Evolutionary conservation across 257 asterid genomes (phyloP), one percentile per base, ranked within the genome.

Genomic region (Nicotiana sylvestris): DNA sequence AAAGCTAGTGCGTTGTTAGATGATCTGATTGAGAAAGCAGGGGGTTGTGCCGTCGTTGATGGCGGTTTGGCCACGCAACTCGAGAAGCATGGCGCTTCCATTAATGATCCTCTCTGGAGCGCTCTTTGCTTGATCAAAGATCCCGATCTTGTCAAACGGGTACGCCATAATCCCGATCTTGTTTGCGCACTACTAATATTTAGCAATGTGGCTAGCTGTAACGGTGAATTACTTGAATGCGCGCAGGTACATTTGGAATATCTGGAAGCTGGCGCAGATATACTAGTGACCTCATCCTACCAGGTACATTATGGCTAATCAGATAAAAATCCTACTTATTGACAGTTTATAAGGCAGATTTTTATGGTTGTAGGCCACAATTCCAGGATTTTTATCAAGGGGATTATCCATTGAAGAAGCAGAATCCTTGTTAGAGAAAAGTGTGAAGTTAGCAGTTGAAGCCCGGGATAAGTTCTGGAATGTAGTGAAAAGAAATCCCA

Each of bases 51-150:
- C 78, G 94, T 94, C 80, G 85, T 94, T 77, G 98, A 94, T 46
- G 97, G 98, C 13, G 97, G 98, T 64, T 92, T 94, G 82, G 93
- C 97, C 67, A 94, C 97, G 77, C 93, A 93, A 85, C 90, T 94
- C 3, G 93, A 93, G 88, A 85, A 29, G 27, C 96, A 91, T 68
- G 97, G 97, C 57, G 97, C 97, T 77, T 69, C 85, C 85, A 90
- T 94, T 61, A 87, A 94, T 68, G 98, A 94, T 82, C 97, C 98
- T 29, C 92, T 94, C 9, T 94, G 97, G 98, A 93, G 95, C 76
- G 95, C 97, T 29, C 89, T 94, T 76, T 94, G 91, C 84, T 91
- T 94, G 33, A 89, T 94, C 82, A 91, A 91, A 82, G 87, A 87
- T 39, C 97, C 95, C 30, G 82, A 91, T 81, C 92, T 94, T 13